A percentile compares a stretch with the other conserved stretches of the same genome.
These are phyloP conservation scores for Pleurotus tuoliensis DNA, from an alignment of 768 basidiomycete genomes.

Conservation along the genomic window DNA sequence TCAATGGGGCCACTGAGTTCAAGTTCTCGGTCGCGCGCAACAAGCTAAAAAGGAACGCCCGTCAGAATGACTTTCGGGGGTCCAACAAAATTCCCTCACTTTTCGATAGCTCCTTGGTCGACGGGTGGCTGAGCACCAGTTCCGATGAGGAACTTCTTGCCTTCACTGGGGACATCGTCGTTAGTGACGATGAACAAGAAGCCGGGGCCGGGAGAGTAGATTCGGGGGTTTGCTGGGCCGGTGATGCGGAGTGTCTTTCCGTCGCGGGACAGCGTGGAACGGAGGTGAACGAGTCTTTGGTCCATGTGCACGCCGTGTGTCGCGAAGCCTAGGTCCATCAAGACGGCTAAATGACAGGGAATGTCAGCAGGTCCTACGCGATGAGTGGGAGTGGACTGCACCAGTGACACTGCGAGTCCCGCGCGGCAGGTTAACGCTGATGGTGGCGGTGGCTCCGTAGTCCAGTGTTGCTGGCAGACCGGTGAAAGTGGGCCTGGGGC, in stretches of 20 bases:
- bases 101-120: conserved; percentile 6
- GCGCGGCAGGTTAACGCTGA: conserved; percentile 29
- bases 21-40: too few species aligned
- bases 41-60: too few species aligned
- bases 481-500: conserved; percentile 27
- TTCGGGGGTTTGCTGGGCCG: conserved; percentile 31
- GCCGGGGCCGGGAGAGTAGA: conserved; percentile 39
- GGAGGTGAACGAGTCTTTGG: conserved; percentile 32
- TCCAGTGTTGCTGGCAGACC: conserved; percentile 31
- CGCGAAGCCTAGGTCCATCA: conserved; percentile 41
- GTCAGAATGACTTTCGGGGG: not conserved
- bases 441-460: conserved; percentile 31
- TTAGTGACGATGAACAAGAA: conserved; percentile 30
- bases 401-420: conserved; percentile 23
- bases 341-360: conserved; percentile 23
- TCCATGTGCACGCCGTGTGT: conserved; percentile 40
- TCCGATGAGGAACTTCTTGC: conserved; percentile 30
- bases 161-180: conserved; percentile 28
- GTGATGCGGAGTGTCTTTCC: conserved; percentile 27
- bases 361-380: not conserved
- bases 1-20: too few species aligned
- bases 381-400: conserved; percentile 1
- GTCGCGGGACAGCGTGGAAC: conserved; percentile 25
- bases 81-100: not conserved
- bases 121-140: conserved; percentile 34